Evolutionary conservation across 108 stramenopile genomes (phyloP), one percentile per base, ranked within the genome.

Genomic region (Nannochloropsis oceanica): DNA sequence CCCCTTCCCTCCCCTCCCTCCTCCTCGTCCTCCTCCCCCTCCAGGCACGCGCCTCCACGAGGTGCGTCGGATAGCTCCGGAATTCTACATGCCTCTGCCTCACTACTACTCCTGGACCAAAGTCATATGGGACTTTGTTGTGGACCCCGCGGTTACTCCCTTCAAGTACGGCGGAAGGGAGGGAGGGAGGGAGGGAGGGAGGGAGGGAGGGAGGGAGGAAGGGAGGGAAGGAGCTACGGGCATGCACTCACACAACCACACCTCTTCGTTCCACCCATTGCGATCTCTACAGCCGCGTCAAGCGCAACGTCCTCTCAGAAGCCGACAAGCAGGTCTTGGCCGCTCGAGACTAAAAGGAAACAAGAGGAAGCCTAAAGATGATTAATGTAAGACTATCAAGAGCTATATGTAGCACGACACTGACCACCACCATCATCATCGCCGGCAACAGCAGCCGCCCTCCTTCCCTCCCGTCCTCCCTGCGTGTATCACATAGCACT

Each of bases 1-100:
- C n/a, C 46, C 46, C 46, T 18, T 0, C 46, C 46, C 46, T 50
- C 46, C 46, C 13, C 46, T 50, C 14, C 0, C 0, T 18, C 46
- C 14, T 50, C 46, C 46, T 18, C 18, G 14, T 14, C 18, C 18
- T 50, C 46, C 46, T 50, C 46, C 46, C 14, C 18, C 14, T 18
- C 13, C 46, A 50, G 46, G 46, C 46, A 90, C 90, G 79, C 91
- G 89, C 18, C 91, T 98, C 43, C 96, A 95, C 2, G 81, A 92
- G 84, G 93, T 98, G 22, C 89, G 93, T 9, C 87, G 42, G 27
- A 92, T 95, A 82, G 95, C 96, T 0, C 91, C 94, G 8, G 96
- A 96, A 87, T 96, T 90, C 84, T 98, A 98, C 85, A 94, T 95
- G 83, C 84, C 87, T 43, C 89, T 98, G 27, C 95, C 94, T 24